Percentiles rank a stretch among this genome's conserved stretches.
These are phyloP conservation scores for Floccularia luteovirens DNA, from an alignment of 768 basidiomycete genomes.

Conservation along the genomic window DNA sequence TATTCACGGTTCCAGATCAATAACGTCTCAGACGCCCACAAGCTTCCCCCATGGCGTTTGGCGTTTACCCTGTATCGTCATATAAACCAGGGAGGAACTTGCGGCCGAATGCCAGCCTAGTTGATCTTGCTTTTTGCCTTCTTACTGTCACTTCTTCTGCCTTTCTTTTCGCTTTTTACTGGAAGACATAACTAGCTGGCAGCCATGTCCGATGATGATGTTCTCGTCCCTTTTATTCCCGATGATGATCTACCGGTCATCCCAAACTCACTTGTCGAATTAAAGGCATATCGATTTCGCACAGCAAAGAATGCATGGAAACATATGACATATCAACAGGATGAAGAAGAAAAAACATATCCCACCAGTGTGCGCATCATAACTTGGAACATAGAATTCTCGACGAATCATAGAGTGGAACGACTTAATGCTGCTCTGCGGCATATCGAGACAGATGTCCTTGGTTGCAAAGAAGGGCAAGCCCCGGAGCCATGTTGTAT, in stretches of 20 bases:
- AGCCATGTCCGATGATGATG: neutral
- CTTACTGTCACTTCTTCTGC: too few species aligned
- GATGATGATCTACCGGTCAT: constrained; percentile 9
- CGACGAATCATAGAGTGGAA: constrained; percentile 21
- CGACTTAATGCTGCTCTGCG: constrained; percentile 43
- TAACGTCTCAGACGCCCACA: neutral
- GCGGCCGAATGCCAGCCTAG: too few species aligned
- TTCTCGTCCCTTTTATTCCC: neutral
- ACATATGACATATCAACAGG: constrained; percentile 27
- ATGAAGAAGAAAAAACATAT: constrained; percentile 19
- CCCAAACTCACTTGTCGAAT: constrained; percentile 19
- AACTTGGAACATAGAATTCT: constrained; percentile 69
- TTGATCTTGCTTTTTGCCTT: too few species aligned
- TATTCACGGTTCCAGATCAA: neutral
- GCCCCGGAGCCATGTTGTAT: constrained; percentile 57
- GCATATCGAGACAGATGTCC: constrained; percentile 46
- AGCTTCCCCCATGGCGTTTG: neutral
- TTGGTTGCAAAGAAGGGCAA: constrained; percentile 36
- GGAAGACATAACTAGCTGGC: too few species aligned
- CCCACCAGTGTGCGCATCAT: constrained; percentile 47
- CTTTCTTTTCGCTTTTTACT: too few species aligned
- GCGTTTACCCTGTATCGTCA: too few species aligned
- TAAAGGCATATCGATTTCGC: constrained; percentile 33
- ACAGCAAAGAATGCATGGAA: constrained; percentile 34
- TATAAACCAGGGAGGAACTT: too few species aligned